phyloP scores from a whole-genome alignment of 768 basidiomycete species.

The Hygrocybe coccinea region DNA sequence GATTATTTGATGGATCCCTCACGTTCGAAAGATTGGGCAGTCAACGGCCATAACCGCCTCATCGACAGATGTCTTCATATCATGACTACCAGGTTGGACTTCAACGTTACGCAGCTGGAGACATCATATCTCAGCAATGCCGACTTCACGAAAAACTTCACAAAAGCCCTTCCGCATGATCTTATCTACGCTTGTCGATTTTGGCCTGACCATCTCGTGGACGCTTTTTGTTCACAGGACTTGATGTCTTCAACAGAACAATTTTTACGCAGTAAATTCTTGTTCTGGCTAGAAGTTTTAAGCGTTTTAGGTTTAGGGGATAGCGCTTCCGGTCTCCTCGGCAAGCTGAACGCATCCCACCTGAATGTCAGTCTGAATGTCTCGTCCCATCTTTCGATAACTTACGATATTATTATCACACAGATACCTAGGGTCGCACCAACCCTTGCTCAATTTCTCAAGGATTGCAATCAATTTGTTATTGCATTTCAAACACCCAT shows the following conservation, averaged over 20 bases:
- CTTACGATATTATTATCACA: background rate
- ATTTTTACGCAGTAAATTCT: background rate
- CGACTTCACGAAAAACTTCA: background rate
- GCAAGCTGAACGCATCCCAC: background rate
- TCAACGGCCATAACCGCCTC: background rate
- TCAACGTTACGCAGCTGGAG: background rate
- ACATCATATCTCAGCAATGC: background rate
- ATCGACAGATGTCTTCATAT: background rate
- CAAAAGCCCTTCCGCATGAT: background rate
- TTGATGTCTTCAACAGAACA: background rate
- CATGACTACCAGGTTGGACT: background rate
- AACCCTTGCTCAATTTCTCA: background rate
- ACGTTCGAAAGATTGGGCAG: background rate
- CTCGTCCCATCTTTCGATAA: background rate
- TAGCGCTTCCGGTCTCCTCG: background rate
- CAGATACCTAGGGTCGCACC: background rate
- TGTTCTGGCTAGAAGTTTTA: background rate
- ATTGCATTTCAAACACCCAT: background rate
- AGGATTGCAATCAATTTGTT: background rate
- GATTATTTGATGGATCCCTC: constrained; percentile 1
- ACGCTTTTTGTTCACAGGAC: background rate
- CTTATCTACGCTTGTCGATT: background rate
- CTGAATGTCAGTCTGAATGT: background rate
- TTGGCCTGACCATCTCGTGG: background rate
- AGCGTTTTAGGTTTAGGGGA: background rate